Percentiles rank a stretch among this genome's conserved stretches.
Evolutionary conservation across 345 rosid genomes (phyloP).

Genomic region (Citrus mangshanensis): DNA sequence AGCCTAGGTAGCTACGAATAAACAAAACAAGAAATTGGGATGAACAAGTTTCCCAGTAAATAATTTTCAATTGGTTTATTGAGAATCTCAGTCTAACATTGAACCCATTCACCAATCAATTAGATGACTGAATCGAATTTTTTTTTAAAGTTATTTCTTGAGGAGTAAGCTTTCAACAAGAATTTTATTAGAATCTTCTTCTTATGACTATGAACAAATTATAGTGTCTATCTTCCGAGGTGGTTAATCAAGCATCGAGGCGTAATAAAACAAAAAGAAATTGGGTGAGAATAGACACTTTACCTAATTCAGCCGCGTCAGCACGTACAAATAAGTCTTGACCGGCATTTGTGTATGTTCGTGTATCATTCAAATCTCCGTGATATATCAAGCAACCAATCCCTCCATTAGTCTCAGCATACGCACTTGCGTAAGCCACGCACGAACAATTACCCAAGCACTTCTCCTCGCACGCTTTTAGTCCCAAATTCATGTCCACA

Average conservation of each 20-base stretch:
- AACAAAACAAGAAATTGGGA: neutral
- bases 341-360: conserved; percentile 34
- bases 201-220: neutral
- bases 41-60: neutral
- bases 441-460: conserved; percentile 58
- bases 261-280: too few relatives aligned
- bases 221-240: neutral
- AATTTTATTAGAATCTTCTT: neutral
- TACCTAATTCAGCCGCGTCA: conserved; percentile 54
- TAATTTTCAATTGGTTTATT: neutral
- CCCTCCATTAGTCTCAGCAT: conserved; percentile 34
- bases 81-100: neutral
- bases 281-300: neutral
- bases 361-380: conserved; percentile 40
- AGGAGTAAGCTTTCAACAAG: neutral
- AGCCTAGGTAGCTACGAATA: neutral
- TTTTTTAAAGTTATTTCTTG: neutral
- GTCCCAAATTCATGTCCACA: conserved; percentile 37
- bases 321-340: conserved; percentile 51
- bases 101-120: neutral
- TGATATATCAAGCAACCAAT: conserved; percentile 60
- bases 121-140: neutral
- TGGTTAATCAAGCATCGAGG: neutral
- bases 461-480: conserved; percentile 32
- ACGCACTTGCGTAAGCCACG: conserved; percentile 49